These are phyloP conservation scores for Ganoderma meredithae DNA, from an alignment of 1,284 basidiomycete species.

Conservation along the genomic window DNA sequence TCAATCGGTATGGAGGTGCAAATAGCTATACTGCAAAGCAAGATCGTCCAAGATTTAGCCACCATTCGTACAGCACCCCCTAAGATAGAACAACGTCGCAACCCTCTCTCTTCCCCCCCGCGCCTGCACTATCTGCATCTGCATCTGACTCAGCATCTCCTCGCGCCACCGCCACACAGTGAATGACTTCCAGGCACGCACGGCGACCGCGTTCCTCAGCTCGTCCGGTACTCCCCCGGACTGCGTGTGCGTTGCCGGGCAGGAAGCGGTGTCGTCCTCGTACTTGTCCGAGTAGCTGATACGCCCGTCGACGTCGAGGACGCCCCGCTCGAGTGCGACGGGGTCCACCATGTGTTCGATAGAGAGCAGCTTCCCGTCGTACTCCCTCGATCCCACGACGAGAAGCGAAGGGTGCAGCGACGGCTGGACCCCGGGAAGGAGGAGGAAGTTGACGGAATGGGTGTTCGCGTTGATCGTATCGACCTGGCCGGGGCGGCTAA, in stretches of 20 bases:
- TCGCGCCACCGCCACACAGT: conserved; percentile 56
- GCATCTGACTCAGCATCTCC: conserved; percentile 37
- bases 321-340: conserved; percentile 54
- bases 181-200: conserved; percentile 57
- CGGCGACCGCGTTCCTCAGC: conserved; percentile 15
- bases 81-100: conserved; percentile 61
- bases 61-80: conserved; percentile 34
- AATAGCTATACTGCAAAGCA: too few species aligned
- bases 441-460: conserved; percentile 50
- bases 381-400: conserved; percentile 40
- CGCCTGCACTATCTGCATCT: conserved; percentile 37
- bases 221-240: conserved; percentile 20
- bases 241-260: conserved; percentile 22
- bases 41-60: not conserved
- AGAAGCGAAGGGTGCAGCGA: conserved; percentile 50
- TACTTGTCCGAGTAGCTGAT: conserved; percentile 47
- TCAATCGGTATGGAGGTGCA: too few species aligned
- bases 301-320: conserved; percentile 59
- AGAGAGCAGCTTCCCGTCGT: conserved; percentile 36
- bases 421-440: conserved; percentile 46
- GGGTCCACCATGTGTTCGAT: conserved; percentile 52
- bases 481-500: conserved; percentile 45
- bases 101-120: conserved; percentile 57
- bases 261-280: conserved; percentile 13
- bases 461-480: conserved; percentile 51